A percentile compares a stretch with the other conserved stretches of the same genome.
Evolutionary conservation across 2,329 filamentous ascomycete species (phyloP).

Genomic region (Claviceps purpurea): DNA sequence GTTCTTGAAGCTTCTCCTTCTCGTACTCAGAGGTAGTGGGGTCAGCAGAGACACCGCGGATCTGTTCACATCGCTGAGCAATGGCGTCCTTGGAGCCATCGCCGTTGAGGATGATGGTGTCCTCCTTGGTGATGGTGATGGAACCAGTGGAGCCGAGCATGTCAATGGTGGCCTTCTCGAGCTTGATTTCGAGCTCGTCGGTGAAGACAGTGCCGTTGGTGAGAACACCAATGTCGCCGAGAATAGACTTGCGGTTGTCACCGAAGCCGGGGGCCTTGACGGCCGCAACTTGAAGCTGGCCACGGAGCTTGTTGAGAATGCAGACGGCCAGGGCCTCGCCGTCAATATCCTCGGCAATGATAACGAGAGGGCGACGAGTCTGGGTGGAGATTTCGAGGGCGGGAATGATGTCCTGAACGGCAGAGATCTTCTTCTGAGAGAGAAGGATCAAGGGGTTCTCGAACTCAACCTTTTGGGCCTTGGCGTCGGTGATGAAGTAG

Average conservation of each 20-base stretch:
- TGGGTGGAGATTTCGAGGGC: slow-evolving; percentile 95
- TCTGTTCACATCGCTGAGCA: slow-evolving; percentile 94
- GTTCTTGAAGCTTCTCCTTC: slow-evolving; percentile 99
- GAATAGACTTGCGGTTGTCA: slow-evolving; percentile 99
- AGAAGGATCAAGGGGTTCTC: slow-evolving; percentile 98
- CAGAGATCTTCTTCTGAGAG: slow-evolving; percentile 99
- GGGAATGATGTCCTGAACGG: slow-evolving; percentile 96
- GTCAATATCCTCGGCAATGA: slow-evolving; percentile 98
- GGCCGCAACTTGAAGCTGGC: slow-evolving; percentile 94
- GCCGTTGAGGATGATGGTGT: slow-evolving; percentile 96
- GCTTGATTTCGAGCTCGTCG: slow-evolving; percentile 96
- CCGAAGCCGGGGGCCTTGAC: slow-evolving; percentile 99
- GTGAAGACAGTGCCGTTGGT: slow-evolving; percentile 97
- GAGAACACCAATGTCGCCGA: slow-evolving; percentile 88
- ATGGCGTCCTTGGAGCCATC: slow-evolving; percentile 92
- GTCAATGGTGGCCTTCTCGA: slow-evolving; percentile 92
- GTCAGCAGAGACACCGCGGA: slow-evolving; percentile 91
- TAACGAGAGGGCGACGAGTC: slow-evolving; percentile 86
- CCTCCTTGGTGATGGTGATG: slow-evolving; percentile 99
- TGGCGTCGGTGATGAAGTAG: slow-evolving; percentile 99
- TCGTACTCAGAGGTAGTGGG: slow-evolving; percentile 95
- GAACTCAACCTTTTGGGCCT: slow-evolving; percentile 98
- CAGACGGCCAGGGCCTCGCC: slow-evolving; percentile 96
- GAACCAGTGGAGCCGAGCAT: slow-evolving; percentile 95
- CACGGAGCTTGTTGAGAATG: slow-evolving; percentile 99